These are phyloP conservation scores for Marasmius sp. DNA, from an alignment of 1,284 basidiomycete genomes.

Conservation along the genomic window DNA sequence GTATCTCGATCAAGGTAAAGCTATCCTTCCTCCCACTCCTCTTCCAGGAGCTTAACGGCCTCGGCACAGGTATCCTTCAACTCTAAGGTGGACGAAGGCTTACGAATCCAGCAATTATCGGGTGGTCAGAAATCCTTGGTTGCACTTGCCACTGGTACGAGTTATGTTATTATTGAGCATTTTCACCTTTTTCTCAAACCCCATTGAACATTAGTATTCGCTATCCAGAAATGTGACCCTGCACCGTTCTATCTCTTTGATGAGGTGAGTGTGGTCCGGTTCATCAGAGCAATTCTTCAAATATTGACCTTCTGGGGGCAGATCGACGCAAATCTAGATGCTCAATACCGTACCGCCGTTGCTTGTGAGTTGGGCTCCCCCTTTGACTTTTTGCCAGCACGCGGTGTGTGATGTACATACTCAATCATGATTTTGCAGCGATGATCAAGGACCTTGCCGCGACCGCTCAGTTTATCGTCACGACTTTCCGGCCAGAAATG, in stretches of 20 bases:
- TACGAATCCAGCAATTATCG: conserved; percentile 95
- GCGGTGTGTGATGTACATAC: not conserved
- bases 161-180: not conserved
- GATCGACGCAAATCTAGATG: conserved; percentile 98
- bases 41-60: conserved; percentile 1
- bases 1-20: conserved; percentile 87
- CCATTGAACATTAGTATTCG: too few relatives aligned
- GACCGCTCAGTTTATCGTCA: conserved; percentile 96
- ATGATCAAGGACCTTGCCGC: conserved; percentile 93
- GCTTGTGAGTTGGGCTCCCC: conserved; percentile 59
- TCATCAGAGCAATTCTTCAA: not conserved
- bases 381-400: not conserved
- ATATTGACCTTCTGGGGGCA: conserved; percentile 24
- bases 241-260: conserved; percentile 99
- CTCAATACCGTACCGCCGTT: conserved; percentile 96
- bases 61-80: conserved; percentile 88
- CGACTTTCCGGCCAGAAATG: conserved; percentile 98
- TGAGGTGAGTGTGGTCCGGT: conserved; percentile 54
- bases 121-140: conserved; percentile 98
- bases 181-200: not conserved
- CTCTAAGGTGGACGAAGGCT: conserved; percentile 94
- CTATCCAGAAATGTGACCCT: conserved; percentile 98
- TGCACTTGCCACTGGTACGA: conserved; percentile 85
- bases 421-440: conserved; percentile 40
- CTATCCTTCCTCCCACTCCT: not conserved